A percentile compares a stretch with the other conserved stretches of the same genome.
Evolutionary conservation across 1,139 yeast genomes (phyloP).

Genomic region (Scheffersomyces lignicola): DNA sequence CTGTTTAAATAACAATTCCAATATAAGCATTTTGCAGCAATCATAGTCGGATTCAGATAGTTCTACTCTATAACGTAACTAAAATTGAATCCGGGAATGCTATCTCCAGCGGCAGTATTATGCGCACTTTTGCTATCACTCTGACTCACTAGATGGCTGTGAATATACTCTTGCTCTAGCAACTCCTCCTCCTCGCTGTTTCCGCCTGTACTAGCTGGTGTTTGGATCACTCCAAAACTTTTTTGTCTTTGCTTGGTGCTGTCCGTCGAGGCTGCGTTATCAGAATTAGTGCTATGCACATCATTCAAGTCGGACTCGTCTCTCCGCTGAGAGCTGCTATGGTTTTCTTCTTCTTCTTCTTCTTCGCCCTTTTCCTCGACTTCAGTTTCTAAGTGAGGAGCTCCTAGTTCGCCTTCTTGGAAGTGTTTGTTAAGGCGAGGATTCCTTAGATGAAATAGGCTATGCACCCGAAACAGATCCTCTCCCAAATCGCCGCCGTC

Average conservation of each 20-base stretch:
- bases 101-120: not conserved
- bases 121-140: not conserved
- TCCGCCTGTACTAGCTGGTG: slow-evolving; percentile 7
- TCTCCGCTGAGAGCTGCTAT: slow-evolving; percentile 2
- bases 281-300: too few species aligned
- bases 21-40: too few species aligned
- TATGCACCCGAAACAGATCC: slow-evolving; percentile 21
- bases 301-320: slow-evolving; percentile 3
- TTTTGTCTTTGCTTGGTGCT: slow-evolving; percentile 18
- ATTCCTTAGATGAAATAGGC: slow-evolving; percentile 30
- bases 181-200: slow-evolving; percentile 6
- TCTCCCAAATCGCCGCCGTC: slow-evolving; percentile 21
- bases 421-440: slow-evolving; percentile 39
- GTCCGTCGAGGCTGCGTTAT: not conserved
- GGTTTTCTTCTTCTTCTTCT: slow-evolving; percentile 4
- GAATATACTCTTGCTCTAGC: not conserved
- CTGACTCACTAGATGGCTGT: not conserved
- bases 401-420: slow-evolving; percentile 15
- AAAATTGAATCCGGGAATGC: slow-evolving; percentile 20
- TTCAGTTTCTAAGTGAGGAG: not conserved
- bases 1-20: too few species aligned
- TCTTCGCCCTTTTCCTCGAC: slow-evolving; percentile 5
- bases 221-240: slow-evolving; percentile 25
- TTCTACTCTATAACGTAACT: slow-evolving; percentile 17
- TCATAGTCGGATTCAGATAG: not conserved